Evolutionary conservation across 73 alveolate species (phyloP).

Genomic region (Stentor roeselii): DNA sequence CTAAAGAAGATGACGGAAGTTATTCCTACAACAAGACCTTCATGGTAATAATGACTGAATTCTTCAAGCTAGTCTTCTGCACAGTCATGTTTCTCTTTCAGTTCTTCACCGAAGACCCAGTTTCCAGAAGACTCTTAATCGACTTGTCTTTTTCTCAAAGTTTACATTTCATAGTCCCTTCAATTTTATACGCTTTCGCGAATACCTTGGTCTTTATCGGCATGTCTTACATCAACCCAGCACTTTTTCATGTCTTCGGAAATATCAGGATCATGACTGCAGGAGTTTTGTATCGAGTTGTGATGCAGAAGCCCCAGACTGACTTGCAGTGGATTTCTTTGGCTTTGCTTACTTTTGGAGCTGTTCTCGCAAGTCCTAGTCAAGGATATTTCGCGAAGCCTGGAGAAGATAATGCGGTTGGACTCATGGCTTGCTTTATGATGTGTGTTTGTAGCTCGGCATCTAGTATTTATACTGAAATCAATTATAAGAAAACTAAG

Average conservation of each 20-base stretch:
- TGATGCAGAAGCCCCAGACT: not conserved
- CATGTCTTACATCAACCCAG: conserved; percentile 15
- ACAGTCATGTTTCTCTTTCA: not conserved
- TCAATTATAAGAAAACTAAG: not conserved
- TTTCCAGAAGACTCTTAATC: not conserved
- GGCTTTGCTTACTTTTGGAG: not conserved
- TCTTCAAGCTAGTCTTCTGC: not conserved
- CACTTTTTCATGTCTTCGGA: conserved; percentile 13
- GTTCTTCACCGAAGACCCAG: not conserved
- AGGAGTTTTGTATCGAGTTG: not conserved
- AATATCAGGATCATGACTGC: conserved; percentile 1
- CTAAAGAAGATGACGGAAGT: not conserved
- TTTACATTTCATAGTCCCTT: not conserved
- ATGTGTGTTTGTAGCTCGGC: not conserved
- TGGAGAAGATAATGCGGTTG: no score
- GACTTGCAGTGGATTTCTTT: conserved; percentile 16
- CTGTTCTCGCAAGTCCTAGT: conserved; percentile 23
- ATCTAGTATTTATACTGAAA: not conserved
- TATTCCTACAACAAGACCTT: not conserved
- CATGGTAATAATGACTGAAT: conserved; percentile 7
- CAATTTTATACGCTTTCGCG: not conserved
- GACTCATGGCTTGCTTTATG: not conserved
- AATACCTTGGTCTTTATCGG: not conserved
- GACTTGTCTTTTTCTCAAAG: not conserved
- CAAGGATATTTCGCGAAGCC: no score